Conservation (phyloP, 2,329 filamentous ascomycete species). For the Trichoderma sp. region DNA sequence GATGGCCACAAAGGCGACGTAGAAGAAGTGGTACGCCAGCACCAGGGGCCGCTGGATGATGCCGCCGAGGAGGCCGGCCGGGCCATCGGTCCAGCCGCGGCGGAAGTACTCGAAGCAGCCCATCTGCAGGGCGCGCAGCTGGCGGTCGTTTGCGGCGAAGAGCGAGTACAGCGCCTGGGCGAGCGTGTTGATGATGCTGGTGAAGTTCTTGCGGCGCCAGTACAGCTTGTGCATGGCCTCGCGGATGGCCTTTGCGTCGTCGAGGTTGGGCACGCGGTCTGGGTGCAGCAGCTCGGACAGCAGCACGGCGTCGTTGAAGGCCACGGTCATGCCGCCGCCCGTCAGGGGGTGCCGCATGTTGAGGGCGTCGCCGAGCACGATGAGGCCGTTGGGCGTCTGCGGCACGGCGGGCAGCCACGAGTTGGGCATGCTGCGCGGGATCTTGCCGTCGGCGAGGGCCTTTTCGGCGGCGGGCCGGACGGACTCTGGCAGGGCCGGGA, state of each 20-base stretch:
- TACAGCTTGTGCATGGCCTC: conserved; percentile 76
- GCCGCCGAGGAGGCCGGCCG: conserved; percentile 79
- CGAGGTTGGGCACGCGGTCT: conserved; percentile 67
- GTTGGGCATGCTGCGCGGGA: conserved; percentile 90
- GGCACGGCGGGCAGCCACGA: conserved; percentile 81
- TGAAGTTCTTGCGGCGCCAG: conserved; percentile 81
- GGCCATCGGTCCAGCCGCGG: conserved; percentile 73
- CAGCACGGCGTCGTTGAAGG: conserved; percentile 86
- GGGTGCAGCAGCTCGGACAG: conserved; percentile 76
- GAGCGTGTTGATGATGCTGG: conserved; percentile 94
- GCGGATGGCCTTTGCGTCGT: conserved; percentile 67
- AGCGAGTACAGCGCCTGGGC: conserved; percentile 90
- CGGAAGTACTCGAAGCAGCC: conserved; percentile 96
- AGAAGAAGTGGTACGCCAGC: conserved; percentile 92
- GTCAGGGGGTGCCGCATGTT: conserved; percentile 99
- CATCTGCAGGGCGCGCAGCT: conserved; percentile 78
- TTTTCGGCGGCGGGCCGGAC: conserved; percentile 74
- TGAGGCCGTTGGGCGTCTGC: conserved; percentile 64
- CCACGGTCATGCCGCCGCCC: conserved; percentile 97
- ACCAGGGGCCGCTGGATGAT: conserved; percentile 76
- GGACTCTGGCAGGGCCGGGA: conserved; percentile 73
- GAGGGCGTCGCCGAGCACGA: conserved; percentile 90
- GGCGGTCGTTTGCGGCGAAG: conserved; percentile 80
- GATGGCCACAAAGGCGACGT: conserved; percentile 85
- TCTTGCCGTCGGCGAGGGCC: conserved; percentile 76